Conservation (phyloP, 1,284 basidiomycete species). For the Cryptococcus sp. region DNA sequence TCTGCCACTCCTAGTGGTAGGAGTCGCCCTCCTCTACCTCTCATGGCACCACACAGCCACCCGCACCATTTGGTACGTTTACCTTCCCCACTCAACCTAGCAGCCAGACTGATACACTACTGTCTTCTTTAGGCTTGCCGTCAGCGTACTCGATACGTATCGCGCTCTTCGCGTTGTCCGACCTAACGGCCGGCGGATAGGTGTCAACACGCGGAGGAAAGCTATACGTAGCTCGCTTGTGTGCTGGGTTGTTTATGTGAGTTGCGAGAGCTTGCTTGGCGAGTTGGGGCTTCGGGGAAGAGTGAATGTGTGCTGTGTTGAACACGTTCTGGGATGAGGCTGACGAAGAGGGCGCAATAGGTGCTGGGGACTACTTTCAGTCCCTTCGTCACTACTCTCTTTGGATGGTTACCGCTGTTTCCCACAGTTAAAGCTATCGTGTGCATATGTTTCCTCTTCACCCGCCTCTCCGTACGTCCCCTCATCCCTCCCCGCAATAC, state of each 20-base stretch:
- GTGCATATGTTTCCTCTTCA: constrained; percentile 18
- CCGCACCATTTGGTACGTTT: constrained; percentile 17
- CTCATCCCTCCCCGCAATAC: background rate
- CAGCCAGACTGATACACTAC: constrained; percentile 3
- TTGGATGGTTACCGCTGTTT: constrained; percentile 43
- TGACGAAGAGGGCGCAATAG: constrained; percentile 5
- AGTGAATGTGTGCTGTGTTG: too few species aligned
- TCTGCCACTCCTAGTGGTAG: constrained; percentile 6
- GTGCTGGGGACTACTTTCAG: constrained; percentile 15
- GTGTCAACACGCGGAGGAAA: constrained; percentile 25
- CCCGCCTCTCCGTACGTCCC: constrained; percentile 28
- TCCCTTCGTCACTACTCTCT: constrained; percentile 11
- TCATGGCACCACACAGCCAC: constrained; percentile 10
- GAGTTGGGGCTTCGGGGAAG: background rate
- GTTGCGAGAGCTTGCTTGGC: constrained; percentile 7
- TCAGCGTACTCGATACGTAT: constrained; percentile 34
- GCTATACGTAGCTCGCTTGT: constrained; percentile 29
- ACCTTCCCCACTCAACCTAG: background rate
- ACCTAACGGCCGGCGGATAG: constrained; percentile 33
- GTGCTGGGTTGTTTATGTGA: constrained; percentile 37
- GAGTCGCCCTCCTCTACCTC: constrained; percentile 15
- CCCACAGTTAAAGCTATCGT: constrained; percentile 23
- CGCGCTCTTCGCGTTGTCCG: constrained; percentile 29
- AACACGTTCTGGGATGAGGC: too few species aligned
- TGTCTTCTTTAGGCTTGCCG: constrained; percentile 21